A percentile compares a stretch with the other conserved stretches of the same genome.
Conservation (phyloP, 768 basidiomycete genomes). For the Lentinula edodes region DNA sequence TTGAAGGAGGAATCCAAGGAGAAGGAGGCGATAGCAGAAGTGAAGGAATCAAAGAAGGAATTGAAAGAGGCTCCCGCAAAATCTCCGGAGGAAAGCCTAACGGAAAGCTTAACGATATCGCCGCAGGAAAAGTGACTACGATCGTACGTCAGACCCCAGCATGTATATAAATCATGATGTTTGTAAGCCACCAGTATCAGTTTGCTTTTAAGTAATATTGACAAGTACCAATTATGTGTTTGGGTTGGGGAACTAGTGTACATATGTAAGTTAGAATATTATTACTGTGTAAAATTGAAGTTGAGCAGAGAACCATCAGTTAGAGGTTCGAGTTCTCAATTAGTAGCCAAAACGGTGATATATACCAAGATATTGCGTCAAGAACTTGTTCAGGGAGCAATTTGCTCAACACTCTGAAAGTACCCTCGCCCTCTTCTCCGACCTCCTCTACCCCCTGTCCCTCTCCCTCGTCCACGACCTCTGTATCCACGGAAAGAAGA, state of each 20-base stretch:
- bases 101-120: background rate
- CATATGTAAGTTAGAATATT: too few species aligned
- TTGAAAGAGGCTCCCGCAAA: constrained; percentile 2
- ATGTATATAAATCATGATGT: too few species aligned
- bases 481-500: background rate
- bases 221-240: too few species aligned
- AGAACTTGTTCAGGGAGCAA: too few species aligned
- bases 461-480: background rate
- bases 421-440: background rate
- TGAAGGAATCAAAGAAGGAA: constrained; percentile 7
- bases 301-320: too few species aligned
- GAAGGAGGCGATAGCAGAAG: constrained; percentile 8
- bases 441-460: background rate
- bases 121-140: background rate
- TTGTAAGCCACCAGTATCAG: too few species aligned
- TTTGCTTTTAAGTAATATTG: too few species aligned
- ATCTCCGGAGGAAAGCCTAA: background rate
- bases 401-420: background rate
- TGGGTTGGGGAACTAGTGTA: too few species aligned
- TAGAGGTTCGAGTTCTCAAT: too few species aligned
- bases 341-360: background rate
- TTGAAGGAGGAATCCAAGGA: constrained; percentile 6
- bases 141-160: background rate
- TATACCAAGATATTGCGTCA: background rate
- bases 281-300: too few species aligned